Base-by-base conservation (phyloP, 2,329 filamentous ascomycete species). In the Drechslerella dactyloides region DNA sequence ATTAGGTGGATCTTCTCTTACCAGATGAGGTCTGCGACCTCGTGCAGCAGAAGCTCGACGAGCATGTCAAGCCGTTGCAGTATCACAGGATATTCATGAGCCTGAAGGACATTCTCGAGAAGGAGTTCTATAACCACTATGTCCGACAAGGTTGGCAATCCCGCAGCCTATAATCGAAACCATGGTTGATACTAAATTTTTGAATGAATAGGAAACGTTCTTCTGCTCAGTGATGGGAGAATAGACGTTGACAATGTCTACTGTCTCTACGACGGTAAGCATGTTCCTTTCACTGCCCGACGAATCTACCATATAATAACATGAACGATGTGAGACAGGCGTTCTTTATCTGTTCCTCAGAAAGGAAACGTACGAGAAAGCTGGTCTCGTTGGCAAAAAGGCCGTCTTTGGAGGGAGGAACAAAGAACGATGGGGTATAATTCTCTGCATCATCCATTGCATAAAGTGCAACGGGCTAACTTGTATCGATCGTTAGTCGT, bases 211-310 rank as follows among this genome's bases (percentile, higher is more conserved):
- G 91, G 91, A 3, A 88, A 91, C 77, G 82, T 96, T 54, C 79
- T 90, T 75, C 90, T 97, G 89, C 84, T 96, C 1, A 96, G 93
- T 0, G 86, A 93, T 78, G 92, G 91, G 11, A 84, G 85, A 33
- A 82, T 84, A 6, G 87, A 86, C 1, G 83, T 88, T 1, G 89
- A 93, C 76, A 90, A 90, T 75, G 83, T 89, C 1, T 93, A 91
- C 78, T 85, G 85, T 0, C 80, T 97, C 0, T 83, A 81, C 64
- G 85, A 91, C 75, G 92, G 91, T 85, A 81, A 57, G 78, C 73
- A 8, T 17, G 30, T 42, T 27, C 21, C 0, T 7, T 46, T 35
- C 11, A 23, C 57, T 40, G 46, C 24, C 51, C 21, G 7, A 6
- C 27, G 24, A 23, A 6, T 19, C 27, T 46, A 23, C 40, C 19